These are phyloP conservation scores for Plectosphaerella sp. DNA, from an alignment of 2,329 filamentous ascomycete genomes.

Conservation along the genomic window DNA sequence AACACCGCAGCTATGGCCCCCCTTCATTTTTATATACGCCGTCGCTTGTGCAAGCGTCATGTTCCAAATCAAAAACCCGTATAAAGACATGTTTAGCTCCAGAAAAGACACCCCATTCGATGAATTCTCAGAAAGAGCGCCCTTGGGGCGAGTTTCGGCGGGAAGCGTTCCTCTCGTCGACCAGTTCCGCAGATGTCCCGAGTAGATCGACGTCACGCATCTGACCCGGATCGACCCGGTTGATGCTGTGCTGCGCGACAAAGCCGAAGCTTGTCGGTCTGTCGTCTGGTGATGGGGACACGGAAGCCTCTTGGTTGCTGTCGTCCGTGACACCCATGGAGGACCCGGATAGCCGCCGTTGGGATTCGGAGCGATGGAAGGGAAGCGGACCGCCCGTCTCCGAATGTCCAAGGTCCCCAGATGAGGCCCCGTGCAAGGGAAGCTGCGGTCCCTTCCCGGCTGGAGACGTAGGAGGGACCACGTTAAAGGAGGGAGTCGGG, in stretches of 20 bases:
- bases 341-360: constrained; percentile 45
- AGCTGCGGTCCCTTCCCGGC: constrained; percentile 1
- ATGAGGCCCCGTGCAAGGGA: constrained; percentile 2
- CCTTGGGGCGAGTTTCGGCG: constrained; percentile 7
- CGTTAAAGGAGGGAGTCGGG: constrained; percentile 29
- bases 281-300: constrained; percentile 31
- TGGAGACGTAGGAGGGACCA: constrained; percentile 14
- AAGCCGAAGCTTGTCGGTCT: constrained; percentile 50
- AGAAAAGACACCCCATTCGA: neutral
- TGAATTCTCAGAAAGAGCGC: neutral
- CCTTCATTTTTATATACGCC: neutral
- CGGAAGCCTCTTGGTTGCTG: constrained; percentile 35
- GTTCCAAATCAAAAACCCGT: too few species aligned
- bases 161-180: constrained; percentile 30
- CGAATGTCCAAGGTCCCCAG: constrained; percentile 2
- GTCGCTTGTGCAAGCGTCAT: neutral
- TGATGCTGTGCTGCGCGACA: constrained; percentile 55
- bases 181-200: constrained; percentile 52
- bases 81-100: too few species aligned
- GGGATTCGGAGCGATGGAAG: constrained; percentile 53
- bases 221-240: constrained; percentile 45
- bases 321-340: constrained; percentile 44
- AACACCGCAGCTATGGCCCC: neutral
- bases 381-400: constrained; percentile 31
- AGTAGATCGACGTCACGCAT: constrained; percentile 39